These are phyloP conservation scores for Daldinia eschscholtzii DNA, from an alignment of 2,329 filamentous ascomycete species.

Conservation along the genomic window DNA sequence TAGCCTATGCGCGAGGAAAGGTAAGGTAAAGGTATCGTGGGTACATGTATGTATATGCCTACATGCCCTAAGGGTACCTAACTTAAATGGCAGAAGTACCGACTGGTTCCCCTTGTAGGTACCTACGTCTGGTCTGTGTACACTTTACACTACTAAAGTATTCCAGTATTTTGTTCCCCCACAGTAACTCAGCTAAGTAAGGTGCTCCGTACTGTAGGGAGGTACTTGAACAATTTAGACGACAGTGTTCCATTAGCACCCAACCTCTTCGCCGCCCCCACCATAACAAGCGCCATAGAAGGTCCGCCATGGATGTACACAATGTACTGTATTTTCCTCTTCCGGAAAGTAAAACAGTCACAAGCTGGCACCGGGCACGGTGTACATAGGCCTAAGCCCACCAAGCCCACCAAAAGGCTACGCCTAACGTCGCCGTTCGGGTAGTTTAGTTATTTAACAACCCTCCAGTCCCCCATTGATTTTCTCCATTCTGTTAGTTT, in stretches of 20 bases:
- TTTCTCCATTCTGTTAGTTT: slow-evolving; percentile 53
- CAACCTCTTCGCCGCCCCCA: slow-evolving; percentile 25
- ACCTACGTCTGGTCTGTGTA: not conserved
- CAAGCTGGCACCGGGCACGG: slow-evolving; percentile 32
- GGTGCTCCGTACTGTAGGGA: slow-evolving; percentile 32
- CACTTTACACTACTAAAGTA: too few relatives aligned
- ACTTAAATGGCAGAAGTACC: slow-evolving; percentile 1
- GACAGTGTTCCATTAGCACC: slow-evolving; percentile 34
- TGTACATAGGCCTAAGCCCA: slow-evolving; percentile 31
- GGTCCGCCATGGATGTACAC: slow-evolving; percentile 28
- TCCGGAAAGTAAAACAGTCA: slow-evolving; percentile 43
- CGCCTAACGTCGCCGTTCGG: slow-evolving; percentile 39
- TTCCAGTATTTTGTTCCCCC: not conserved
- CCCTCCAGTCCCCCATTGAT: slow-evolving; percentile 51
- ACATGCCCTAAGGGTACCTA: slow-evolving; percentile 5
- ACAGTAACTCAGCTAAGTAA: slow-evolving; percentile 2
- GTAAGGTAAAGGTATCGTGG: not conserved
- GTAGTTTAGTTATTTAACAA: slow-evolving; percentile 52
- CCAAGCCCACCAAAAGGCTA: slow-evolving; percentile 12
- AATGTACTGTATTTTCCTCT: slow-evolving; percentile 38
- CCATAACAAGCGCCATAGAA: slow-evolving; percentile 22
- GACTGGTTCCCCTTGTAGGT: slow-evolving; percentile 1
- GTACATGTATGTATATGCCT: slow-evolving; percentile 1
- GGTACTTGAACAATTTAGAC: slow-evolving; percentile 20
- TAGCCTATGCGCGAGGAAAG: slow-evolving; percentile 19